Evolutionary conservation across 164 flowering plant genomes (phyloP).

Genomic region (Echeveria elegans): DNA sequence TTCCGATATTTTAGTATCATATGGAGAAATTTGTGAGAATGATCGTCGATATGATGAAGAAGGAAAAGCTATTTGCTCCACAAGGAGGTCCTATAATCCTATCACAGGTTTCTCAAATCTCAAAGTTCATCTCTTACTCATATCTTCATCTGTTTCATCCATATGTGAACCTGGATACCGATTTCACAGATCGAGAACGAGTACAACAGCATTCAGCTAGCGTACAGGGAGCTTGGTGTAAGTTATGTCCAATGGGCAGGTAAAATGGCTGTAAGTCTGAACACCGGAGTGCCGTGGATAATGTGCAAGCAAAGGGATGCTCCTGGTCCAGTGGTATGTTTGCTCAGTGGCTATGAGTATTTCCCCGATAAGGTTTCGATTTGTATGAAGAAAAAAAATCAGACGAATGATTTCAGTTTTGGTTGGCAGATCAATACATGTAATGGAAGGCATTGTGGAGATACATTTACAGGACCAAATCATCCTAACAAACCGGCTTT

Average conservation of each 20-base stretch:
- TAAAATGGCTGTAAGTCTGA: slow-evolving; percentile 39
- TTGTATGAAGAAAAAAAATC: neutral
- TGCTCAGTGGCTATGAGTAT: slow-evolving; percentile 1
- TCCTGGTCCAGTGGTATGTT: slow-evolving; percentile 77
- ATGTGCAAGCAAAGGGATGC: slow-evolving; percentile 98
- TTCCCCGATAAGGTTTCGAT: neutral
- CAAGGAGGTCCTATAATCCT: slow-evolving; percentile 49
- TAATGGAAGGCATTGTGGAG: slow-evolving; percentile 95
- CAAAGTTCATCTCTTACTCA: neutral
- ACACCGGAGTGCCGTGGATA: slow-evolving; percentile 82
- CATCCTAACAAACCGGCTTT: slow-evolving; percentile 61
- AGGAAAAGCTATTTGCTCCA: slow-evolving; percentile 34
- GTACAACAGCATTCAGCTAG: slow-evolving; percentile 57
- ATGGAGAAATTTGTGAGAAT: slow-evolving; percentile 22
- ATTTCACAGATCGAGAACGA: slow-evolving; percentile 76
- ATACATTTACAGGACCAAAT: slow-evolving; percentile 83
- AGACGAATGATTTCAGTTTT: neutral
- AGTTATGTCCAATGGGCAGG: slow-evolving; percentile 85
- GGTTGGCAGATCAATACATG: slow-evolving; percentile 68
- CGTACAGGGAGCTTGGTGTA: slow-evolving; percentile 39
- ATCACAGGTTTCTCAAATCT: slow-evolving; percentile 28
- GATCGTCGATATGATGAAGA: slow-evolving; percentile 27
- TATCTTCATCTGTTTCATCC: neutral
- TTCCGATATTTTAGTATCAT: slow-evolving; percentile 17
- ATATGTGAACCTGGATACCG: neutral